Percentiles rank a stretch among this genome's conserved stretches.
Evolutionary conservation across 2,329 filamentous ascomycete species (phyloP).

Genomic region (Sporothrix humicola): DNA sequence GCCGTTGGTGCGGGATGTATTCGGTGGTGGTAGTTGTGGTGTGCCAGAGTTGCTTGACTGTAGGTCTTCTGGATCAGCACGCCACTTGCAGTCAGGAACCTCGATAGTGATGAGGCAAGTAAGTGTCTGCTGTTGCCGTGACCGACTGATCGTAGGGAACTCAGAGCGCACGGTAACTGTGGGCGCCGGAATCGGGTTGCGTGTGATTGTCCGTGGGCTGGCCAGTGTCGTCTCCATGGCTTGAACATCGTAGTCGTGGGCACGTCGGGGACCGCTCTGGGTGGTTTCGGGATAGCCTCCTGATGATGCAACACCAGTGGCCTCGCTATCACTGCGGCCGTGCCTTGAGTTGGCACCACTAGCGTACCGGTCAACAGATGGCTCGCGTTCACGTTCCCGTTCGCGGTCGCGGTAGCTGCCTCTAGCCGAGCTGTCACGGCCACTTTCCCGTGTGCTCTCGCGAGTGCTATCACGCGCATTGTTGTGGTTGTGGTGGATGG

Average conservation of each 20-base stretch:
- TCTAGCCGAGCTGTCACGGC: constrained; percentile 48
- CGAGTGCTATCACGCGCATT: constrained; percentile 14
- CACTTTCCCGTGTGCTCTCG: constrained; percentile 34
- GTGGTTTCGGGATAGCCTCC: constrained; percentile 79
- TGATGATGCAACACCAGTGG: constrained; percentile 75
- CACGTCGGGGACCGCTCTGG: constrained; percentile 69
- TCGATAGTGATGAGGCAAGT: constrained; percentile 95
- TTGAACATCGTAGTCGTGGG: constrained; percentile 94
- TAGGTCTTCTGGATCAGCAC: constrained; percentile 80
- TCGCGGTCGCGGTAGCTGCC: constrained; percentile 46
- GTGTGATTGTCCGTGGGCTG: constrained; percentile 72
- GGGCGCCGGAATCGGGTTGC: constrained; percentile 88
- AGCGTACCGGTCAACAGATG: constrained; percentile 52
- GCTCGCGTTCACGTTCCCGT: constrained; percentile 50
- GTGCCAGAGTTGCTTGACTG: constrained; percentile 54
- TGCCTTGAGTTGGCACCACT: constrained; percentile 57
- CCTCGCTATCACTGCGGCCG: constrained; percentile 77
- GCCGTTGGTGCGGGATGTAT: constrained; percentile 45
- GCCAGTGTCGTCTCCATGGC: constrained; percentile 88
- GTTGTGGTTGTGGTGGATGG: constrained; percentile 37
- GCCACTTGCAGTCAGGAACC: constrained; percentile 91
- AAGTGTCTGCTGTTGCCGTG: constrained; percentile 90
- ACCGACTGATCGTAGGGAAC: constrained; percentile 91
- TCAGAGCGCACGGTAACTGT: constrained; percentile 95
- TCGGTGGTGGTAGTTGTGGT: constrained; percentile 48